These are phyloP conservation scores for Fonsecaea erecta DNA, from an alignment of 2,329 filamentous ascomycete genomes.

Conservation along the genomic window DNA sequence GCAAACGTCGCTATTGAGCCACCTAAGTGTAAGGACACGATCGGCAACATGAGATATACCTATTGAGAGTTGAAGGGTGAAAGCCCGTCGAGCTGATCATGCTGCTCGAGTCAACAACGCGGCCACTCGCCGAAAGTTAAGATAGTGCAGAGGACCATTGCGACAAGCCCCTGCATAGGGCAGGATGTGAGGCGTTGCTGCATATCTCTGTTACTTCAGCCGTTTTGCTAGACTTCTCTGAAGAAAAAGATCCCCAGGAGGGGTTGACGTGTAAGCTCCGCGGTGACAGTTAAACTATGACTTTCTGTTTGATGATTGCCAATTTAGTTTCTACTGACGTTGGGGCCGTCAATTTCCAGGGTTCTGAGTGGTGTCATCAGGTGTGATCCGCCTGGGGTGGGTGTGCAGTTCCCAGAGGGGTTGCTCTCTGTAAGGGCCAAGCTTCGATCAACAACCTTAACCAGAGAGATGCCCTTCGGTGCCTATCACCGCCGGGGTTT, in stretches of 20 bases:
- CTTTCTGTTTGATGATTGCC: not conserved
- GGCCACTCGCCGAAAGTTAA: slow-evolving; percentile 3
- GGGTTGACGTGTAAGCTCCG: not conserved
- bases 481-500: not conserved
- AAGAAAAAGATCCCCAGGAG: not conserved
- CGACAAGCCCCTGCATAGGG: not conserved
- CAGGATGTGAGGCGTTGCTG: not conserved
- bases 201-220: not conserved
- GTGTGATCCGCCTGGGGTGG: not conserved
- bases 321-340: slow-evolving; percentile 7
- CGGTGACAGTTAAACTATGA: not conserved
- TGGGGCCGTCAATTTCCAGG: not conserved
- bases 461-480: not conserved
- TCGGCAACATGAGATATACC: not conserved
- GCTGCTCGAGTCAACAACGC: not conserved
- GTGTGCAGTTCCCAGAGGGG: not conserved
- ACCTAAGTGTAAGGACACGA: not conserved
- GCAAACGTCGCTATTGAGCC: not conserved
- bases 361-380: slow-evolving; percentile 1
- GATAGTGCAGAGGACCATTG: not conserved
- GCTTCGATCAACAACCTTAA: slow-evolving; percentile 1
- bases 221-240: not conserved
- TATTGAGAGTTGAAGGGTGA: not conserved
- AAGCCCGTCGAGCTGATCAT: not conserved
- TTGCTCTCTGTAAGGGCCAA: not conserved